phyloP scores from a whole-genome alignment of 495 filamentous ascomycete genomes.

The Penicillium canariense region DNA sequence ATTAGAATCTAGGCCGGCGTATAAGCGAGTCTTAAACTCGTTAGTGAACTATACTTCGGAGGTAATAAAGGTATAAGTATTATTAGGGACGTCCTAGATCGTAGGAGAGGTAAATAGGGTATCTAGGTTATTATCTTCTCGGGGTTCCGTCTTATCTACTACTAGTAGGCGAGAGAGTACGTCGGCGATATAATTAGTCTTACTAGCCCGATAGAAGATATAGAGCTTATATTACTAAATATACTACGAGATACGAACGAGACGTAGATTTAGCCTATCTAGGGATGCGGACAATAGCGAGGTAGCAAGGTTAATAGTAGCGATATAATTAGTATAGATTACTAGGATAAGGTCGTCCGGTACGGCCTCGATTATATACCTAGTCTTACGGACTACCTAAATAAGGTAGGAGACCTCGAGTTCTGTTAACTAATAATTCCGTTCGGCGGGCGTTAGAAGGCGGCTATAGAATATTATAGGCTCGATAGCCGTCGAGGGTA shows the following conservation, averaged over 20 bases:
- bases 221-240: neutral
- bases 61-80: neutral
- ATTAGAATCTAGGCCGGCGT: neutral
- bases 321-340: neutral
- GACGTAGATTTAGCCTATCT: neutral
- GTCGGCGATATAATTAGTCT: neutral
- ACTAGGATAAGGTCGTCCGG: neutral
- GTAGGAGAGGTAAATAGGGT: neutral
- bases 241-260: neutral
- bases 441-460: neutral
- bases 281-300: neutral
- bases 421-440: neutral
- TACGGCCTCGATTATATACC: neutral
- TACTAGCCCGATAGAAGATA: neutral
- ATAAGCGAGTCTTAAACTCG: neutral
- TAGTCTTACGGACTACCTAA: neutral
- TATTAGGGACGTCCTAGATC: neutral
- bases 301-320: neutral
- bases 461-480: neutral
- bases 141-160: neutral
- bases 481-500: neutral
- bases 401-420: constrained; percentile 1
- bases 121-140: neutral
- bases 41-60: neutral
- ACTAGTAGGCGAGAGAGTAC: neutral